Percentiles rank a stretch among this genome's conserved stretches.
Evolutionary conservation across 768 basidiomycete species (phyloP).

Genomic region (Phanerodontia chrysosporium): DNA sequence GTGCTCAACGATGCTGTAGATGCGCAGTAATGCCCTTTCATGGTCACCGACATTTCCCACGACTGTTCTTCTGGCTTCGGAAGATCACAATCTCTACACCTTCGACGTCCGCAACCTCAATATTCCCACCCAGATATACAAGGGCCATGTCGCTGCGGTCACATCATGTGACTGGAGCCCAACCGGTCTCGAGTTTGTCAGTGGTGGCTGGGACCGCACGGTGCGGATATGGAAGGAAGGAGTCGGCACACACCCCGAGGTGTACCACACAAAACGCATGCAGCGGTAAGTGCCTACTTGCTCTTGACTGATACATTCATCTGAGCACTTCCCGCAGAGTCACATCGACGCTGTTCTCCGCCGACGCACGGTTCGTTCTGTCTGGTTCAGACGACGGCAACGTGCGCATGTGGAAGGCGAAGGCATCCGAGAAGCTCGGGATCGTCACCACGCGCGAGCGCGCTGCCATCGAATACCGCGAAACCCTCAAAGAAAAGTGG

Average conservation of each 20-base stretch:
- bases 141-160: constrained; percentile 94
- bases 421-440: constrained; percentile 88
- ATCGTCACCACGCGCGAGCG: constrained; percentile 87
- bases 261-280: constrained; percentile 99
- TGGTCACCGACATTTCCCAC: constrained; percentile 98
- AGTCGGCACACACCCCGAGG: constrained; percentile 74
- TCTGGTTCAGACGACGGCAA: constrained; percentile 95
- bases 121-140: constrained; percentile 88
- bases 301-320: background rate
- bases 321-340: constrained; percentile 50
- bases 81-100: constrained; percentile 97
- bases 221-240: constrained; percentile 91
- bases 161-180: constrained; percentile 98
- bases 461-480: constrained; percentile 89
- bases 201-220: constrained; percentile 95
- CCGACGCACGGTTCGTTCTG: constrained; percentile 86
- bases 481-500: constrained; percentile 86
- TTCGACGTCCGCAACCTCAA: constrained; percentile 89
- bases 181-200: constrained; percentile 92
- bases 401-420: constrained; percentile 92
- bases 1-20: constrained; percentile 36
- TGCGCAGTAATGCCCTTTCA: constrained; percentile 84
- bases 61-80: constrained; percentile 87
- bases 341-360: constrained; percentile 82
- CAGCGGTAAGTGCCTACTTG: constrained; percentile 60